These are phyloP conservation scores for Apiospora koreana DNA, from an alignment of 2,329 filamentous ascomycete species.

Conservation along the genomic window DNA sequence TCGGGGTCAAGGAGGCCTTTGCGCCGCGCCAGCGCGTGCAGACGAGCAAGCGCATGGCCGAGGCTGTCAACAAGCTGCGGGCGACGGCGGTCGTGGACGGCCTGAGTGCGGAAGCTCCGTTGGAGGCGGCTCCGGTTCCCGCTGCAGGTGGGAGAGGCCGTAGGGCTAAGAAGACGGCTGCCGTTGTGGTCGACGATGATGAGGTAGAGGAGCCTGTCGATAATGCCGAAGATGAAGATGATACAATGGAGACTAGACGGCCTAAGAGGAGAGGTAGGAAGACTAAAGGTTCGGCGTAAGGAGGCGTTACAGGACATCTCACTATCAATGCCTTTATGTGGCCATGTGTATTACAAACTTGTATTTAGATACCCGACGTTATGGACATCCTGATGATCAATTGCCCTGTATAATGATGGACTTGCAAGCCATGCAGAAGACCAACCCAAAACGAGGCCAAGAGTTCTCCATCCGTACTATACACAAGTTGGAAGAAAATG, in stretches of 20 bases:
- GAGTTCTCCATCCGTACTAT: too few species aligned
- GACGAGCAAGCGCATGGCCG: slow-evolving; percentile 75
- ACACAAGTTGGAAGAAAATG: too few species aligned
- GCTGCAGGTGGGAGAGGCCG: background rate
- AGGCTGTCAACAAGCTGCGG: slow-evolving; percentile 69
- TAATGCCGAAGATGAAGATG: background rate
- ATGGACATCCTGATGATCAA: background rate
- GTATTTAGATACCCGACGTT: background rate
- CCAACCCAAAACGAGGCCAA: too few species aligned
- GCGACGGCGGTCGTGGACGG: slow-evolving; percentile 43
- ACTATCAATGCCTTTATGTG: background rate
- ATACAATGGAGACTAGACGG: background rate
- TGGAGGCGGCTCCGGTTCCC: background rate
- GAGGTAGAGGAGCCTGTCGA: background rate
- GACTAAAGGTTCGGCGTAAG: background rate
- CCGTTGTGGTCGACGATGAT: background rate
- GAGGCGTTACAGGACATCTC: background rate
- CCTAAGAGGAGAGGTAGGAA: background rate
- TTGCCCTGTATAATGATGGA: too few species aligned
- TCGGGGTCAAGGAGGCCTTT: slow-evolving; percentile 67
- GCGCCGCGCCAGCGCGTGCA: slow-evolving; percentile 66
- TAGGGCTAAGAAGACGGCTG: background rate
- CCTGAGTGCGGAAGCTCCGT: background rate
- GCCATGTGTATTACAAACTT: background rate
- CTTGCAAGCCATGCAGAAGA: too few species aligned